phyloP scores from a whole-genome alignment of 73 alveolate genomes.

The Tetrahymena malaccensis region DNA sequence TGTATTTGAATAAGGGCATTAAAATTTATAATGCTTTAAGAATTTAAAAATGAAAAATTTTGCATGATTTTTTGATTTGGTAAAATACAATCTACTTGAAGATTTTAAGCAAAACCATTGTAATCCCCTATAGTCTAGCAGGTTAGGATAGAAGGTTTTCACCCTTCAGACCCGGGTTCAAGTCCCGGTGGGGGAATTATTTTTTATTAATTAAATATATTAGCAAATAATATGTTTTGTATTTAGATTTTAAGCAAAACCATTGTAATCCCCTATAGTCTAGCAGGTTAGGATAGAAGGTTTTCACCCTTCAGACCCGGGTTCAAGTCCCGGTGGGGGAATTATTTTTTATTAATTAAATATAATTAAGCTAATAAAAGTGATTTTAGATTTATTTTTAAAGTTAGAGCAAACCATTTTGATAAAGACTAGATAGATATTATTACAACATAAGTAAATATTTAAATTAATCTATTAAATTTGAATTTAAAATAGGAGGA shows the following conservation, averaged over 20 bases:
- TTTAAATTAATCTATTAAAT: too few relatives aligned
- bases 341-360: not conserved
- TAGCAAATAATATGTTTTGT: too few relatives aligned
- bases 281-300: constrained; percentile 1
- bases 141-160: constrained; percentile 1
- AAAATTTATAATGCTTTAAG: too few relatives aligned
- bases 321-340: constrained; percentile 5
- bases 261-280: not conserved
- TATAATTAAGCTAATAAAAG: not conserved
- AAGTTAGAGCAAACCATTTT: too few relatives aligned
- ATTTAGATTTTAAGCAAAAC: too few relatives aligned
- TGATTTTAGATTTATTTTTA: too few relatives aligned
- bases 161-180: constrained; percentile 4
- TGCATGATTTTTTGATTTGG: not conserved
- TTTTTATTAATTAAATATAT: not conserved
- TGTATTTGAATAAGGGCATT: too few relatives aligned
- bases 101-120: not conserved
- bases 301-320: constrained; percentile 3
- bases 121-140: constrained; percentile 1
- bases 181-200: not conserved
- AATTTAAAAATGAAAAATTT: too few relatives aligned
- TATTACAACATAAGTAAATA: too few relatives aligned
- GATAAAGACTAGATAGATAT: too few relatives aligned
- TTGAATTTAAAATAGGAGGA: too few relatives aligned
- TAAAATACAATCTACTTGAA: not conserved